Evolutionary conservation across 2,329 filamentous ascomycete species (phyloP), one percentile per base, ranked within the genome.

Genomic region (Colletotrichum paranaense): DNA sequence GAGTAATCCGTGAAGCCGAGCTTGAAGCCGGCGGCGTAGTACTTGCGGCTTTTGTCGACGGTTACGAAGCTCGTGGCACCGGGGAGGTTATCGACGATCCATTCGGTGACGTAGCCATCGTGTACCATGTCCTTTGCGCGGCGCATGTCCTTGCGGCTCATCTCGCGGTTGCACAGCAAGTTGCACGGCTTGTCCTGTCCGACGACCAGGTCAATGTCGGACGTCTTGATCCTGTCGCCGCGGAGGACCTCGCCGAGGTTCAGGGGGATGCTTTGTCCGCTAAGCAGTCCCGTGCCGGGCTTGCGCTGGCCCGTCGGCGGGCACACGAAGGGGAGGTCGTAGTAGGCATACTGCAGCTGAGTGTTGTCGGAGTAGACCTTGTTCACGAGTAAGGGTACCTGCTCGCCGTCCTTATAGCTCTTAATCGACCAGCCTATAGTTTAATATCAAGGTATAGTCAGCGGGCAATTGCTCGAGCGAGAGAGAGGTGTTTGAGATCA

Each of bases 81-180:
- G 1, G 95, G 95, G 11, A 98, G 87, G 78, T 97, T 97, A 82
- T 98, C 95, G 75, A 97, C 93, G 76, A 97, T 97, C 95, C 95
- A 97, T 82, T 97, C 95, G 2, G 92, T 92, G n/a, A 97, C 91
- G 81, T 97, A 97, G 46, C 93, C 94, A 66, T 95, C 90, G 74
- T 89, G 89, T 52, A 97, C 92, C 78, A 97, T 84, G 74, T 95
- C 87, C 77, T 89, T 90, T 5, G 93, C 93, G 80, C 91, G 89
- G 77, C 89, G 88, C 71, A 97, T 82, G 59, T 92, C 92, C 58
- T 87, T 86, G 52, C 90, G 88, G 75, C 89, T 89, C 19, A 97
- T 86, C 67, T 92, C 88, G 63, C 88, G 88, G 49, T 88, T 92
- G 84, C 95, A 97, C 12, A 97, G 88, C 77, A 92, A 89, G 74